Evolutionary conservation across 345 rosid genomes (phyloP), one percentile per base, ranked within the genome.

Genomic region (Populus davidiana): DNA sequence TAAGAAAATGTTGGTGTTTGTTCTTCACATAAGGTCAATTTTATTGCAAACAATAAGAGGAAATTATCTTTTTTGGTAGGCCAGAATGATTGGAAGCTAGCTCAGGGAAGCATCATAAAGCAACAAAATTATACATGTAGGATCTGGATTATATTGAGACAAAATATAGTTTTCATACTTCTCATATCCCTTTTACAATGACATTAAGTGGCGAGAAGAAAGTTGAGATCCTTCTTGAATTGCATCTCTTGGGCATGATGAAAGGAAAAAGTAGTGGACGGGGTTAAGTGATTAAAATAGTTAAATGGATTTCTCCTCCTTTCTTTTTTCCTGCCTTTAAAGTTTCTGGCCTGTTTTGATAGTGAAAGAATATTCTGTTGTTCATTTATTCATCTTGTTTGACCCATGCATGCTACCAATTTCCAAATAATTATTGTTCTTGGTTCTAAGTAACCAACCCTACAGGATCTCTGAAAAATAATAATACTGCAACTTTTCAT

Each of bases 241-340:
- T 78, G 27, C 72, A 64, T 18, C 47, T 27, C 66, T 56, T 72
- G 71, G 66, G 63, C 67, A 39, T 52, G 66, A 64, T 52, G 72
- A 65, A 70, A 72, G 25, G 44, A 49, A 29, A 78, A 71, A 72
- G 67, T 39, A 20, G 77, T 72, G 72, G 77, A 72, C 20, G 76
- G 81, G 81, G 76, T 78, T 47, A 52, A 70, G 63, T 21, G 33
- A 38, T 27, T 27, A 27, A 70, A 23, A 70, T 62, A 70, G 25
- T 29, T 62, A 4, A 25, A 36, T 47, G 1, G 5, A 13, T 70
- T 70, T 44, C 8, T 41, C 59, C 3, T 18, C 35, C 27, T 38
- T 31, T 7, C 27, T 38, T 38, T 21, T 5, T 11, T 18, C 43
- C 8, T 39, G 29, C 29, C 1, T 39, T 69, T 23, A 6, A 35